Conservation (phyloP, 805 yeast species). For the Candida morakotiae region DNA sequence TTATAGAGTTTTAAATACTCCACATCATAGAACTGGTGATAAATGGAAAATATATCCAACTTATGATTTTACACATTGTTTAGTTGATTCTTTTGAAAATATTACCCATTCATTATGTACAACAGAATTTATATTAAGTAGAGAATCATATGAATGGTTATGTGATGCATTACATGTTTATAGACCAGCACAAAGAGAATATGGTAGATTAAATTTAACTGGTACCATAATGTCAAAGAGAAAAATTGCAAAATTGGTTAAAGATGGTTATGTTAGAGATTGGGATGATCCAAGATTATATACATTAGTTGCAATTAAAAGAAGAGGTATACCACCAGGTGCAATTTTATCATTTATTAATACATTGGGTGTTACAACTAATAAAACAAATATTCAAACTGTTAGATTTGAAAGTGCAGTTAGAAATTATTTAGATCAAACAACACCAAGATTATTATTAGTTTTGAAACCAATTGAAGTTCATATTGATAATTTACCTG, state of each 20-base stretch:
- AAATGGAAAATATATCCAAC: conserved; percentile 99
- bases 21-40: conserved; percentile 94
- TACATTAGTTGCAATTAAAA: conserved; percentile 88
- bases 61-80: conserved; percentile 97
- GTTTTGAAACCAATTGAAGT: conserved; percentile 82
- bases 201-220: conserved; percentile 91
- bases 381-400: conserved; percentile 86
- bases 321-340: conserved; percentile 99
- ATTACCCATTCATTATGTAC: conserved; percentile 96
- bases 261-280: conserved; percentile 76
- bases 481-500: conserved; percentile 75
- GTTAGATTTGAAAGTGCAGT: conserved; percentile 86
- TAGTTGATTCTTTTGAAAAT: conserved; percentile 96
- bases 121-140: conserved; percentile 84
- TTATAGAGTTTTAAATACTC: conserved; percentile 85
- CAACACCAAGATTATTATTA: conserved; percentile 94
- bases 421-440: conserved; percentile 80
- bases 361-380: conserved; percentile 94
- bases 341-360: conserved; percentile 90
- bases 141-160: conserved; percentile 98
- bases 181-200: conserved; percentile 98
- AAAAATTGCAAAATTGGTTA: conserved; percentile 90
- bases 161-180: conserved; percentile 93
- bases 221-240: conserved; percentile 95
- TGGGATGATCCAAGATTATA: conserved; percentile 99